Conservation (phyloP, 2,329 filamentous ascomycete species). For the Pseudogymnoascus sp. region DNA sequence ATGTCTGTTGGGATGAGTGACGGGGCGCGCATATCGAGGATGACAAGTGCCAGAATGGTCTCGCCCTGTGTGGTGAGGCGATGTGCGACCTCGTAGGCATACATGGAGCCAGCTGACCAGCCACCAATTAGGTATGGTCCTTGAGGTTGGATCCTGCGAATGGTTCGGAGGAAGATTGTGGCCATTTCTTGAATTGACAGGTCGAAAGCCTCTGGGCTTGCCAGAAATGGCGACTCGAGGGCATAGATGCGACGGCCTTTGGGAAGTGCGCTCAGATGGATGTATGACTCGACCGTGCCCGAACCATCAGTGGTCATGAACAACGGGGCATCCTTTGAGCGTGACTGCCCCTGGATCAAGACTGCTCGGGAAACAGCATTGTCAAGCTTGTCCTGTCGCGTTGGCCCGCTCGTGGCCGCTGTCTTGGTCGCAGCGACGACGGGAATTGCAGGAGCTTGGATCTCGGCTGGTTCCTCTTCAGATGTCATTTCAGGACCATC, state of each 20-base stretch:
- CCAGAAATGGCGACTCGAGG: background rate
- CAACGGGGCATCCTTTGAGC: background rate
- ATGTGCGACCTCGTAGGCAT: slow-evolving; percentile 30
- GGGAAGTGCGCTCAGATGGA: background rate
- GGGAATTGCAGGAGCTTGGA: background rate
- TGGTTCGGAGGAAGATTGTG: slow-evolving; percentile 15
- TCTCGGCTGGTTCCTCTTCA: background rate
- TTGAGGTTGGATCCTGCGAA: slow-evolving; percentile 25
- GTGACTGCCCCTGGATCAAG: background rate
- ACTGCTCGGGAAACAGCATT: background rate
- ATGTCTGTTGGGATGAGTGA: background rate
- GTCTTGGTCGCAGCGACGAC: background rate
- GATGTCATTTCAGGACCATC: background rate
- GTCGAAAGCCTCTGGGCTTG: background rate
- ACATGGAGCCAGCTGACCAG: slow-evolving; percentile 31
- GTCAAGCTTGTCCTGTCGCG: background rate
- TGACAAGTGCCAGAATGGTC: background rate
- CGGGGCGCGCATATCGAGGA: background rate
- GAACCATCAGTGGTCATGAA: background rate
- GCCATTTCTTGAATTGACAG: background rate
- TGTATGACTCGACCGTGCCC: background rate
- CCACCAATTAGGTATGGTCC: slow-evolving; percentile 33
- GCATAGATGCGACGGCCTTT: background rate
- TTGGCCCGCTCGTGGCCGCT: background rate
- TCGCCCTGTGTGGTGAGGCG: slow-evolving; percentile 19